phyloP scores from a whole-genome alignment of 257 asterid genomes.

The Fraxinus anomala region DNA sequence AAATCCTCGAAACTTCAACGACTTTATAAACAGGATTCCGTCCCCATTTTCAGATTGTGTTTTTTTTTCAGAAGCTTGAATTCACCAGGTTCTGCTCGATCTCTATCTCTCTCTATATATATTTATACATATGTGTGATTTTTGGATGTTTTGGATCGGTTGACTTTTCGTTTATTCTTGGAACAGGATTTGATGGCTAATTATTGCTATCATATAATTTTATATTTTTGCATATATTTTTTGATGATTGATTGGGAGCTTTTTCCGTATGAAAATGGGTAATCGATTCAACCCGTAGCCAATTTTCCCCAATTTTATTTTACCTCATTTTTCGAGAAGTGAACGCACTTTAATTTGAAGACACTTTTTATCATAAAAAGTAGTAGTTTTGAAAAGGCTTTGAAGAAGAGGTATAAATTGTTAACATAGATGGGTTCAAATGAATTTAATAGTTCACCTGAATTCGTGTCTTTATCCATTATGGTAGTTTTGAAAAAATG shows the following conservation, averaged over 20 bases:
- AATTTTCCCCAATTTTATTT: background rate
- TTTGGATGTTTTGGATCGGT: conserved; percentile 20
- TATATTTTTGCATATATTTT: background rate
- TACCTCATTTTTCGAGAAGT: conserved; percentile 1
- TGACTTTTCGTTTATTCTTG: conserved; percentile 34
- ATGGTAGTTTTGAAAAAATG: no score
- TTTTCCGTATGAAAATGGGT: background rate
- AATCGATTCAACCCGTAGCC: background rate
- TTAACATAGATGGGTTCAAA: background rate
- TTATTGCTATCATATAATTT: conserved; percentile 19
- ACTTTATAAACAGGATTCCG: conserved; percentile 29
- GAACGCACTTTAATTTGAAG: conserved; percentile 1
- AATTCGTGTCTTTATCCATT: no score
- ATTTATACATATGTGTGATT: background rate
- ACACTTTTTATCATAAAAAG: background rate
- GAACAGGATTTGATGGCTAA: conserved; percentile 30
- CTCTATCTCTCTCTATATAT: background rate
- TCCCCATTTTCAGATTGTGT: conserved; percentile 29
- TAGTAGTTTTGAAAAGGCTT: background rate
- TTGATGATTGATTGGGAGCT: conserved; percentile 23
- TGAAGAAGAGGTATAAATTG: background rate
- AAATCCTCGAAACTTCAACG: conserved; percentile 33
- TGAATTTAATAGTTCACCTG: background rate
- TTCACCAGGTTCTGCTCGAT: conserved; percentile 39
- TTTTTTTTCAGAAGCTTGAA: conserved; percentile 26